These are phyloP conservation scores for Penicillium sp. DNA, from an alignment of 2,329 filamentous ascomycete species.

Conservation along the genomic window DNA sequence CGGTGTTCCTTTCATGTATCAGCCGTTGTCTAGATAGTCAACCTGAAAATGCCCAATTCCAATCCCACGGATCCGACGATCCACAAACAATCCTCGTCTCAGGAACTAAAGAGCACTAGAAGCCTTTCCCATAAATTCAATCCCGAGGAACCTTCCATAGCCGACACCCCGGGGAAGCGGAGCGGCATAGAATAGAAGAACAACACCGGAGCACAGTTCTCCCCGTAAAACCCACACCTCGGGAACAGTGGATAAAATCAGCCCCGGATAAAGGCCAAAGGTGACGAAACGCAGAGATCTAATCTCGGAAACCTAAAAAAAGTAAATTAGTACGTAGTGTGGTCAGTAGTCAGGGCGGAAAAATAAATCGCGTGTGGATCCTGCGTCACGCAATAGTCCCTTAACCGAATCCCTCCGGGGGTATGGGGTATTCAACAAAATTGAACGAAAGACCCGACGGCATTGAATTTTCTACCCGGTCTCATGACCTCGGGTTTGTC, in stretches of 20 bases:
- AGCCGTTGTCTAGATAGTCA: neutral
- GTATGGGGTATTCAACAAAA: neutral
- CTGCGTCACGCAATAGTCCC: conserved; percentile 1
- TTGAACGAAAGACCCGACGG: neutral
- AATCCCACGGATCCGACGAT: neutral
- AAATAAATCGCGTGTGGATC: neutral
- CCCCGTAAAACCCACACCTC: neutral
- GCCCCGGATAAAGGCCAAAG: neutral
- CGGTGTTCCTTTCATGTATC: neutral
- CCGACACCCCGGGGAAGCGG: neutral
- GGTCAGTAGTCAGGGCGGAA: neutral
- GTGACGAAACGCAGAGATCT: neutral
- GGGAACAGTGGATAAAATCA: neutral
- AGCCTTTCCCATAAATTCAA: neutral
- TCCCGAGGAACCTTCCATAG: neutral
- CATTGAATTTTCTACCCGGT: neutral
- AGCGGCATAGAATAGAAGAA: neutral
- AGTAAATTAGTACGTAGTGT: neutral
- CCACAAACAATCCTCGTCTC: neutral
- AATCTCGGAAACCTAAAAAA: neutral
- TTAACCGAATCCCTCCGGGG: conserved; percentile 1
- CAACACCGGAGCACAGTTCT: neutral
- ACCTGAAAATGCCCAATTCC: neutral
- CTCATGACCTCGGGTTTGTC: conserved; percentile 11
- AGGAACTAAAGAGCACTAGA: too few relatives aligned